Evolutionary conservation across 140 eudicot genomes (phyloP).

Genomic region (Stevia rebaudiana): DNA sequence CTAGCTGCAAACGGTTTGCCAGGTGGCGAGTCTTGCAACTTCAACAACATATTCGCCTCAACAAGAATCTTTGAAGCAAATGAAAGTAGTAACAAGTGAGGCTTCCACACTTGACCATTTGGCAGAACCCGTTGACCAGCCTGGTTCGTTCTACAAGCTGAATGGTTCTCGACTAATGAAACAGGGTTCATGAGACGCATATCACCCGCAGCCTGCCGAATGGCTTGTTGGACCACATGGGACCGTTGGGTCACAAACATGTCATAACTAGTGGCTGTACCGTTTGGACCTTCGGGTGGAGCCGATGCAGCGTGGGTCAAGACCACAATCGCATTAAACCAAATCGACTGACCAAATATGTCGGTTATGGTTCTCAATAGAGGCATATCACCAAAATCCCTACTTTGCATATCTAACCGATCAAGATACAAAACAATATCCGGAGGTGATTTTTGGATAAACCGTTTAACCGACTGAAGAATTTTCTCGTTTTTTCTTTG

Average conservation of each 20-base stretch:
- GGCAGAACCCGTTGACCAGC: constrained; percentile 97
- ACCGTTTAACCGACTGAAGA: constrained; percentile 67
- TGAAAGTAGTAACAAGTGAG: constrained; percentile 78
- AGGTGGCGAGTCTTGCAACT: constrained; percentile 91
- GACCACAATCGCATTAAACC: constrained; percentile 98
- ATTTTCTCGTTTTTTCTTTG: constrained; percentile 81
- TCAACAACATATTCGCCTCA: constrained; percentile 79
- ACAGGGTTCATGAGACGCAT: constrained; percentile 98
- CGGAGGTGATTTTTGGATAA: constrained; percentile 86
- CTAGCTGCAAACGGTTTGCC: constrained; percentile 70
- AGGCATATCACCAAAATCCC: constrained; percentile 95
- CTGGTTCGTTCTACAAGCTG: constrained; percentile 84
- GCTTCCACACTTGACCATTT: constrained; percentile 98
- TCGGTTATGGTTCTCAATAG: constrained; percentile 84
- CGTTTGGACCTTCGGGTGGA: constrained; percentile 97
- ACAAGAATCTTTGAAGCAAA: constrained; percentile 95
- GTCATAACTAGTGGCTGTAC: constrained; percentile 78
- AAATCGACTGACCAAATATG: constrained; percentile 89
- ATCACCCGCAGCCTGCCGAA: constrained; percentile 98
- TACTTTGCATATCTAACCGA: constrained; percentile 83
- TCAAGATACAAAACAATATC: constrained; percentile 94
- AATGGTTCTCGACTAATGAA: constrained; percentile 92
- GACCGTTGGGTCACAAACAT: constrained; percentile 98
- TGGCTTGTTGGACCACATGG: constrained; percentile 92
- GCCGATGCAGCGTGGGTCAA: constrained; percentile 99